A percentile compares a stretch with the other conserved stretches of the same genome.
phyloP scores from a whole-genome alignment of 148 eudicot species.

The Heliosperma pusillum region DNA sequence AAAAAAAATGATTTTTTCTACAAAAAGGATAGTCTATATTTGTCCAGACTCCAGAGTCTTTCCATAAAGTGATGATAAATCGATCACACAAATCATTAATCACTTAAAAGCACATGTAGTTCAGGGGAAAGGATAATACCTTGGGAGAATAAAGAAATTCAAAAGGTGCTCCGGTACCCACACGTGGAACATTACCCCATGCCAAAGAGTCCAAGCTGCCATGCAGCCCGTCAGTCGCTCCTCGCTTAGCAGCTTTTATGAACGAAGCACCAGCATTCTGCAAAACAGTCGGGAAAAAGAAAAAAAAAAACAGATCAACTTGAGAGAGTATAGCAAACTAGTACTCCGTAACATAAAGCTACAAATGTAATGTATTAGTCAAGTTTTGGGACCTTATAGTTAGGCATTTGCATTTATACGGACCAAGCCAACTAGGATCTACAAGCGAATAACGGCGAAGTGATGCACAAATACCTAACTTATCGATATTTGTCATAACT shows the following conservation, averaged over 20 bases:
- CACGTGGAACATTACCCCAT: slow-evolving; percentile 81
- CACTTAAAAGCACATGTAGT: too few species aligned
- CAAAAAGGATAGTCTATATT: background rate
- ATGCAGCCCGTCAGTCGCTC: slow-evolving; percentile 58
- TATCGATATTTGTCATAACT: background rate
- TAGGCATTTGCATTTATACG: background rate
- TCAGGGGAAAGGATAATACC: slow-evolving; percentile 34
- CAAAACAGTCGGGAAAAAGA: slow-evolving; percentile 9
- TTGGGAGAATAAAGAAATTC: slow-evolving; percentile 62
- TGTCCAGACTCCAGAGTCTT: too few species aligned
- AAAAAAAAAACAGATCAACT: background rate
- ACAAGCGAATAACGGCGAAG: background rate
- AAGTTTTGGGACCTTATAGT: background rate
- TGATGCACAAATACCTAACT: background rate
- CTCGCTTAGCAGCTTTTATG: slow-evolving; percentile 75
- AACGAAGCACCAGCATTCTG: slow-evolving; percentile 83
- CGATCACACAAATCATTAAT: too few species aligned
- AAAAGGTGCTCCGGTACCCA: slow-evolving; percentile 79
- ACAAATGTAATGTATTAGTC: background rate
- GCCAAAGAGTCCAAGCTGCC: slow-evolving; percentile 78
- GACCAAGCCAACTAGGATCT: background rate
- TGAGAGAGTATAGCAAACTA: background rate
- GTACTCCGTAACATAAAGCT: background rate
- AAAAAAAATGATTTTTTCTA: background rate
- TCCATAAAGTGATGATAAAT: too few species aligned